Evolutionary conservation across 345 rosid genomes (phyloP).

Genomic region (Salix caprea): DNA sequence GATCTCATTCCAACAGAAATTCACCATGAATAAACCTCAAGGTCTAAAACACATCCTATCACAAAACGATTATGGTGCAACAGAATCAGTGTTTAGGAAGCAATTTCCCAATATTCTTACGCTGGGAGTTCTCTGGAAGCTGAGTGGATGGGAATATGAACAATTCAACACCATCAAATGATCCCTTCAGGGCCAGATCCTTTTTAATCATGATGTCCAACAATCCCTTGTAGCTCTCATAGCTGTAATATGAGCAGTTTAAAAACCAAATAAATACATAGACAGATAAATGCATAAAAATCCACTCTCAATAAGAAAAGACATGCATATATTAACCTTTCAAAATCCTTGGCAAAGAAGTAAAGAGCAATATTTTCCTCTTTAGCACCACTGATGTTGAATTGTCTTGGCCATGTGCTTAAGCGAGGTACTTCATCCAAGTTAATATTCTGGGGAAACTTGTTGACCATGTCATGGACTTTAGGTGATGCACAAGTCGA

Average conservation of each 20-base stretch:
- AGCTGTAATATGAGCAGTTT: conserved; percentile 46
- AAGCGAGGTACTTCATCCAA: conserved; percentile 78
- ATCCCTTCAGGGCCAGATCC: conserved; percentile 84
- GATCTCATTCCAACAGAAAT: neutral
- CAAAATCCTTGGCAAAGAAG: conserved; percentile 88
- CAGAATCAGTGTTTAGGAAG: neutral
- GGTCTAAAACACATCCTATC: neutral
- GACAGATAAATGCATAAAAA: conserved; percentile 1
- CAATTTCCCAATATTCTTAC: conserved; percentile 46
- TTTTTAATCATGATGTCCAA: conserved; percentile 72
- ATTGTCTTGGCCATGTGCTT: conserved; percentile 83
- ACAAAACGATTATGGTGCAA: neutral
- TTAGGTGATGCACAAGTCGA: conserved; percentile 31
- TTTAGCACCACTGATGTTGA: conserved; percentile 58
- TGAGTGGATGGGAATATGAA: conserved; percentile 81
- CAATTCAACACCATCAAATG: conserved; percentile 66
- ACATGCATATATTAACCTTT: conserved; percentile 44
- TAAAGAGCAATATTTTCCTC: conserved; percentile 91
- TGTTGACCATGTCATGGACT: conserved; percentile 29
- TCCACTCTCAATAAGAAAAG: neutral
- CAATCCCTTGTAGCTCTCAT: conserved; percentile 65
- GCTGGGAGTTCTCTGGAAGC: conserved; percentile 78
- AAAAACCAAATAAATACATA: conserved; percentile 7
- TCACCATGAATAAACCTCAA: neutral
- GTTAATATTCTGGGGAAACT: conserved; percentile 42